Evolutionary conservation across 345 rosid genomes (phyloP).

Genomic region (Eucalyptus pauciflora): DNA sequence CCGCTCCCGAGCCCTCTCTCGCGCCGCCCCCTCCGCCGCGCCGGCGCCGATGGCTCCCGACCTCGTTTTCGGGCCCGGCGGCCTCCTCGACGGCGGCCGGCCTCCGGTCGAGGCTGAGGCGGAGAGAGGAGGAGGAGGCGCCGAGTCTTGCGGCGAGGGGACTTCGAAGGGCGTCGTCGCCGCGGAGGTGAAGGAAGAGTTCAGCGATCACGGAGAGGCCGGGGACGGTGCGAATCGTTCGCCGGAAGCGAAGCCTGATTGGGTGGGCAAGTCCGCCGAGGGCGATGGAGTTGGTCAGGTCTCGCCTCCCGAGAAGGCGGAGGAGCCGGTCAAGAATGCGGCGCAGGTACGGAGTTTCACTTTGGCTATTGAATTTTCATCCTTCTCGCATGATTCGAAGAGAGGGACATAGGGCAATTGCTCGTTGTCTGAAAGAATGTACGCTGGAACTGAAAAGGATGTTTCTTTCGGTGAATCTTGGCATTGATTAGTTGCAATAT

Average conservation of each 20-base stretch:
- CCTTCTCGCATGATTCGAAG: background rate
- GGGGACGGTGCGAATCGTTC: background rate
- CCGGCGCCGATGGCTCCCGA: background rate
- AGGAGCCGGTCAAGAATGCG: slow-evolving; percentile 4
- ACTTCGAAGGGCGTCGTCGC: background rate
- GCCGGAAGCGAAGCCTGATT: background rate
- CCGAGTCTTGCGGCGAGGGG: background rate
- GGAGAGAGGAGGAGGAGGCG: background rate
- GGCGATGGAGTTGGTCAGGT: background rate
- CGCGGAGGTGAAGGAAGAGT: background rate
- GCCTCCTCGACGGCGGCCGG: background rate
- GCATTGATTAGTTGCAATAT: background rate
- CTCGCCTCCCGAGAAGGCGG: slow-evolving; percentile 1
- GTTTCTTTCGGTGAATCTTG: background rate
- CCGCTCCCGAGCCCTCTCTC: slow-evolving; percentile 54
- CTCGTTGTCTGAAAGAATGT: background rate
- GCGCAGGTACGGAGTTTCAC: slow-evolving; percentile 11
- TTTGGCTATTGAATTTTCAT: background rate
- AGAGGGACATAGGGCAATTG: accelerated
- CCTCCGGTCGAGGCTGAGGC: slow-evolving; percentile 2
- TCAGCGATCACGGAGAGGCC: background rate
- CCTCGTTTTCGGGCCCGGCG: background rate
- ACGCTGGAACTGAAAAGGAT: background rate
- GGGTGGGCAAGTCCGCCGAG: background rate
- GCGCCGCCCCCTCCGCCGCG: slow-evolving; percentile 20